Base-by-base conservation (phyloP, 805 yeast species). In the Metschnikowia chrysomelidarum region DNA sequence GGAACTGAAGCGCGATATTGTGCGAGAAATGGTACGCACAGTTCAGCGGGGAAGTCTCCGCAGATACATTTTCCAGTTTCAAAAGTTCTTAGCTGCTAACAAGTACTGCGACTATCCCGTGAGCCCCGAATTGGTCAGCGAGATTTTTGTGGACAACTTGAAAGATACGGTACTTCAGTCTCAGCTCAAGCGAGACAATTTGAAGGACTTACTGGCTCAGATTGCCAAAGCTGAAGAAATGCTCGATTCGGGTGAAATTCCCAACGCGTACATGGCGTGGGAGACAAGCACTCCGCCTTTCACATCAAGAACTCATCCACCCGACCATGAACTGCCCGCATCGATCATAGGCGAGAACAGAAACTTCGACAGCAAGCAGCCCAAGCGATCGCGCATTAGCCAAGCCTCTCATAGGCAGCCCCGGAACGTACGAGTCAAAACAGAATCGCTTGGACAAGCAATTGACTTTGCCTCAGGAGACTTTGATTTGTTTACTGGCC, bases 221-320 rank as follows among this genome's bases (percentile, higher is more conserved):
- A 19, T 22, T 3, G 19, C 11, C 5, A 23, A 16, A 4, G 27
- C 28, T 8, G 38, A 34, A 28, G 23, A 28, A n/a, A 13, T 28
- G 38, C 38, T 34, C 18, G 29, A 23, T 7, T 5, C 19, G 19
- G 38, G 38, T n/a, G 29, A 34, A 8, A 24, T 34, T n/a, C 32
- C 38, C 15, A 19, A 28, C 11, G 9, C 6, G 7, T 28, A 23
- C 15, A 5, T 17, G 24, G 32, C 22, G 3, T 28, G 31, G 38
- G 38, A 17, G 9, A 8, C 36, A 4, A 15, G 7, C 16, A 7
- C 29, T 8, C 25, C 30, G 11, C 22, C 27, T 5, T 15, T 20
- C 21, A 17, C 16, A n/a, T n/a, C n/a, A n/a, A n/a, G n/a, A n/a
- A n/a, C n/a, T n/a, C n/a, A n/a, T n/a, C n/a, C n/a, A n/a, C n/a